These are phyloP conservation scores for Lanmaoa pseudosensibilis DNA, from an alignment of 768 basidiomycete species.

Conservation along the genomic window DNA sequence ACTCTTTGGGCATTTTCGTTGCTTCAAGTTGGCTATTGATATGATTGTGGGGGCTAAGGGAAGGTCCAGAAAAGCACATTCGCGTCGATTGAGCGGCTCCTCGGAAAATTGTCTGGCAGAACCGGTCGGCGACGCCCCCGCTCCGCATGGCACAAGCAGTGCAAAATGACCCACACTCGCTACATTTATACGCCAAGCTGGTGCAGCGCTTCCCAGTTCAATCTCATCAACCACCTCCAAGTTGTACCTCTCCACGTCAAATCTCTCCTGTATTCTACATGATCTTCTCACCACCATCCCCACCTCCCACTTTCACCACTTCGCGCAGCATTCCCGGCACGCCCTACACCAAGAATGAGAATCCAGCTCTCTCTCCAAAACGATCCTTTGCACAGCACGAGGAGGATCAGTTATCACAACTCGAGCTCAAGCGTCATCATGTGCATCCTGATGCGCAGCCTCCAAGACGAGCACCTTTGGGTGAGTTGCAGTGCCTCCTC, in stretches of 20 bases:
- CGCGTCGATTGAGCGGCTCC: background rate
- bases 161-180: conserved; percentile 22
- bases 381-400: conserved; percentile 20
- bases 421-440: conserved; percentile 24
- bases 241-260: conserved; percentile 5
- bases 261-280: conserved; percentile 15
- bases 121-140: conserved; percentile 4
- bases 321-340: background rate
- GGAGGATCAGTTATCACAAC: conserved; percentile 11
- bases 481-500: conserved; percentile 21
- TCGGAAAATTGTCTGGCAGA: conserved; percentile 5
- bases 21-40: background rate
- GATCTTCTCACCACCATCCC: conserved; percentile 17
- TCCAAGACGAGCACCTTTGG: conserved; percentile 21
- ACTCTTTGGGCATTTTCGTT: conserved; percentile 5
- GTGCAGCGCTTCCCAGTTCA: conserved; percentile 8
- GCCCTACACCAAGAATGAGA: conserved; percentile 10
- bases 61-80: background rate
- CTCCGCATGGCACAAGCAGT: conserved; percentile 27
- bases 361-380: conserved; percentile 20
- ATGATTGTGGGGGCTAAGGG: background rate
- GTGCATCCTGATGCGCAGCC: conserved; percentile 6
- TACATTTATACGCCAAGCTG: conserved; percentile 27
- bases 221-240: conserved; percentile 11
- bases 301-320: conserved; percentile 6